These are phyloP conservation scores for Coprinopsis marcescibilis DNA, from an alignment of 768 basidiomycete species.

Conservation along the genomic window DNA sequence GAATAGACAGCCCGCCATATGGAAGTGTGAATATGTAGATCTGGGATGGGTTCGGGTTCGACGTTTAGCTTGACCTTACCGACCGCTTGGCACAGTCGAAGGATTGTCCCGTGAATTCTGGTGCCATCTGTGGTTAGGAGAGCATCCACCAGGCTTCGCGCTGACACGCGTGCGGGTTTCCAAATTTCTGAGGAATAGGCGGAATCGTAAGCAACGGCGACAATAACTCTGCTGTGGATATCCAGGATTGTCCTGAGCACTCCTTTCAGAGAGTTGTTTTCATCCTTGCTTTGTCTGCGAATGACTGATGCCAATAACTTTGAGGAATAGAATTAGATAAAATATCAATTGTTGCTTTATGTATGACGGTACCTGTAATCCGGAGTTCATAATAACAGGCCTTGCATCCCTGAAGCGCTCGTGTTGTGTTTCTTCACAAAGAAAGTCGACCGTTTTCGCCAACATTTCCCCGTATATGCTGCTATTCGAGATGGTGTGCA, in stretches of 20 bases:
- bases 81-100: conserved; percentile 25
- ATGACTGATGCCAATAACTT: conserved; percentile 31
- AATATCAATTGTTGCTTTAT: background rate
- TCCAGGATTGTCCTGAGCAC: conserved; percentile 28
- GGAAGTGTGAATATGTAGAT: conserved; percentile 41
- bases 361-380: conserved; percentile 52
- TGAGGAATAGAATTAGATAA: conserved; percentile 1
- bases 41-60: conserved; percentile 22
- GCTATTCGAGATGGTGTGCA: conserved; percentile 48
- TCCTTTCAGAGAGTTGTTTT: conserved; percentile 15
- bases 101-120: conserved; percentile 25
- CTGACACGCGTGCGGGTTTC: conserved; percentile 26
- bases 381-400: conserved; percentile 54
- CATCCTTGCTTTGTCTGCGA: conserved; percentile 17
- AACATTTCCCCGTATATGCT: conserved; percentile 58
- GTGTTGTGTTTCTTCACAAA: conserved; percentile 81
- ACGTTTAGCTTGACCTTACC: conserved; percentile 16
- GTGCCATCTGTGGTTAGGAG: conserved; percentile 28
- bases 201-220: conserved; percentile 32
- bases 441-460: conserved; percentile 63
- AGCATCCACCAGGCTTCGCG: conserved; percentile 30
- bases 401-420: conserved; percentile 57
- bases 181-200: conserved; percentile 29
- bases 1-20: conserved; percentile 70
- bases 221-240: conserved; percentile 33